Conservation (phyloP, 495 filamentous ascomycete species). For the Daldinia caldariorum region DNA sequence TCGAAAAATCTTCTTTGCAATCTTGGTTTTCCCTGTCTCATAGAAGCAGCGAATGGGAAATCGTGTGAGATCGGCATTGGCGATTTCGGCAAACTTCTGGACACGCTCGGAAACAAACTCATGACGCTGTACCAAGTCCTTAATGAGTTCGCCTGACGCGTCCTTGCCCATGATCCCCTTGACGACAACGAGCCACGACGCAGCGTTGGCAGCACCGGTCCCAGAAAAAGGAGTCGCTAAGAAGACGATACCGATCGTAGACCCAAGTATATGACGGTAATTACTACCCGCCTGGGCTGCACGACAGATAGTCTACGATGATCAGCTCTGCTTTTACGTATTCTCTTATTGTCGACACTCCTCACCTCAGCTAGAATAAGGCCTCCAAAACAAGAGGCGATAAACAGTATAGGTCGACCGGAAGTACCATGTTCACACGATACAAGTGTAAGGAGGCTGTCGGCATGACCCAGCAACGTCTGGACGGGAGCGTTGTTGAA, state of each 20-base stretch:
- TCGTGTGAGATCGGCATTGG: constrained; percentile 1
- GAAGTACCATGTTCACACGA: not conserved
- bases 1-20: constrained; percentile 7
- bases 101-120: constrained; percentile 5
- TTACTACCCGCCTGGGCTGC: constrained; percentile 31
- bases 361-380: constrained; percentile 35
- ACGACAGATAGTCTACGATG: constrained; percentile 32
- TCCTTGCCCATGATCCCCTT: constrained; percentile 16
- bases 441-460: constrained; percentile 5
- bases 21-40: constrained; percentile 11
- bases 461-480: constrained; percentile 29
- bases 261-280: constrained; percentile 31
- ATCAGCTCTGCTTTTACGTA: not conserved
- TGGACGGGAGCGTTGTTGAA: constrained; percentile 29
- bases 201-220: constrained; percentile 19
- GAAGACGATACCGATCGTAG: constrained; percentile 36
- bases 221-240: constrained; percentile 36
- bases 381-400: constrained; percentile 39
- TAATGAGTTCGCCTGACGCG: constrained; percentile 12
- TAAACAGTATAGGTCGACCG: constrained; percentile 40
- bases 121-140: constrained; percentile 11
- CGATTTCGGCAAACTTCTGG: constrained; percentile 15
- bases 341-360: not conserved
- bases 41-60: constrained; percentile 18
- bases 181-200: constrained; percentile 13